Evolutionary conservation across 176 grass and related monocot genomes (phyloP), one percentile per base, ranked within the genome.

Genomic region (Neostapfia colusana): DNA sequence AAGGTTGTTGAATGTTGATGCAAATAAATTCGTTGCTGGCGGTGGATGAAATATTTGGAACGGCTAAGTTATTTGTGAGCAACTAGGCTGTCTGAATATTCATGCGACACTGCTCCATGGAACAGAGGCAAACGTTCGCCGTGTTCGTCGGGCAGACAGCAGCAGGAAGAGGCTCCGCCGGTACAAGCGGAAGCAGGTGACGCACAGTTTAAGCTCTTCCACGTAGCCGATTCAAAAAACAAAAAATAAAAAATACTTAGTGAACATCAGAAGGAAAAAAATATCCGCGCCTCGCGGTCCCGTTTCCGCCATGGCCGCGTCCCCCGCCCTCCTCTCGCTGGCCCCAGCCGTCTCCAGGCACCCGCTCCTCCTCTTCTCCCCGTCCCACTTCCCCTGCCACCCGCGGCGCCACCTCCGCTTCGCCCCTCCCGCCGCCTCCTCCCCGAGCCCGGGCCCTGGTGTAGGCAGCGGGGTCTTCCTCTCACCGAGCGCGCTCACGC

Each of bases 401-500:
- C 18, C 83, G n/a, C 78, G 42, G 20, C 87, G 51, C 67, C 72
- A 44, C 44, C 46, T 74, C 40, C 69, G 80, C 66, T 26, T 85
- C 75, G 57, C 79, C 38, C 70, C 83, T 63, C 70, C 36, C 41
- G 48, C 80, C 66, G n/a, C 88, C 6, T 63, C 77, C 51, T 36
- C 54, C 44, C 38, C 39, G 40, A 54, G 13, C 65, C 57, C 10
- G 50, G 67, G 28, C 57, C 18, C 24, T 17, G 25, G 78, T 58
- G 57, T 50, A 72, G 38, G 80, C 50, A 26, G 64, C 9, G 70
- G 46, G 3, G 86, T 88, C 61, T 97, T 97, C 80, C 80, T 97
- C 39, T 85, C 73, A 36, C 86, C 86, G 50, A 49, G 64, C 63
- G 82, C 86, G 35, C 58, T 89, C 43, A 25, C 55, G 27, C 72